Conservation (phyloP, 805 yeast genomes). For the Candida koratica region DNA sequence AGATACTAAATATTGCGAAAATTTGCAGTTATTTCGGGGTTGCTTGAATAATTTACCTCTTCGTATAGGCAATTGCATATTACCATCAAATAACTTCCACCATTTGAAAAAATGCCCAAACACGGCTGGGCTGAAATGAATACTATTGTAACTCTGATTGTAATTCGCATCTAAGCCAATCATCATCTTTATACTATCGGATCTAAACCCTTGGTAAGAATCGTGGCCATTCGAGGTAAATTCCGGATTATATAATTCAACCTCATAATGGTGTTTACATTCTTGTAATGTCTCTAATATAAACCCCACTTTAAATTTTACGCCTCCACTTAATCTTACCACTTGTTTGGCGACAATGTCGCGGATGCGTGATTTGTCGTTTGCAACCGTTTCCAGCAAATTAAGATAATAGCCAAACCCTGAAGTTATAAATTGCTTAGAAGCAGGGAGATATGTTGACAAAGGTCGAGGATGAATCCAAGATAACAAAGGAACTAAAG, state of each 20-base stretch:
- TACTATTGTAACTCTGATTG: conserved; percentile 53
- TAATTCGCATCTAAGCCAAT: conserved; percentile 36
- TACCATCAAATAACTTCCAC: conserved; percentile 85
- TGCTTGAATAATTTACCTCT: conserved; percentile 69
- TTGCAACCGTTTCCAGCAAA: conserved; percentile 15
- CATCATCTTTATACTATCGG: conserved; percentile 39
- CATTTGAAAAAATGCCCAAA: conserved; percentile 69
- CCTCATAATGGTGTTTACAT: conserved; percentile 58
- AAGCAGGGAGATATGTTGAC: conserved; percentile 44
- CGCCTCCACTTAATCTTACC: conserved; percentile 58
- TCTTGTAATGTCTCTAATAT: conserved; percentile 45
- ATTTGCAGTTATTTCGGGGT: conserved; percentile 53
- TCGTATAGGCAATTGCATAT: conserved; percentile 73
- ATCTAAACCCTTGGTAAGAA: conserved; percentile 39
- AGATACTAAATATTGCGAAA: conserved; percentile 70
- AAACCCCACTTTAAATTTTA: conserved; percentile 55
- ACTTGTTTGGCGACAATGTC: conserved; percentile 47
- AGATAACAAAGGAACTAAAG: conserved; percentile 45
- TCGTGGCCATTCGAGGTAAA: conserved; percentile 39
- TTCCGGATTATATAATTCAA: conserved; percentile 54
- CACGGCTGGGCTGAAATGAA: conserved; percentile 71
- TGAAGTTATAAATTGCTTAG: conserved; percentile 40
- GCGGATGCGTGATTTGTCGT: background rate
- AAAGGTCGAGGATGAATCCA: conserved; percentile 54
- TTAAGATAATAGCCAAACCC: conserved; percentile 49